These are phyloP conservation scores for Syncephalastrum racemosum DNA, from an alignment of 371 early-diverging fungal genomes.

Conservation along the genomic window DNA sequence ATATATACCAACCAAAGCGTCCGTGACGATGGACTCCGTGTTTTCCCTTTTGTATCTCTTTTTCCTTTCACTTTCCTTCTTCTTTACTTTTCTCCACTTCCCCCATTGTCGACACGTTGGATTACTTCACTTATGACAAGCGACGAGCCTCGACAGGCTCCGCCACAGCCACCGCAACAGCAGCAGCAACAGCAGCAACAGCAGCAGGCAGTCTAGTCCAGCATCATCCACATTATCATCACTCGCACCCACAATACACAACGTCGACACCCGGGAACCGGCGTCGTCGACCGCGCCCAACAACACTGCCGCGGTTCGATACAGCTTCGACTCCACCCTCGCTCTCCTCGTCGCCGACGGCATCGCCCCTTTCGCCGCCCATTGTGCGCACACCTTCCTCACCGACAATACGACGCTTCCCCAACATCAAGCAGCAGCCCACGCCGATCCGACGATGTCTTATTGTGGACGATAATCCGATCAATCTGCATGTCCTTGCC, in stretches of 20 bases:
- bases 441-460: too few relatives aligned
- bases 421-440: neutral
- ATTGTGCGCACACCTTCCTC: conserved; percentile 4
- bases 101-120: conserved; percentile 9
- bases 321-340: neutral
- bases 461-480: conserved; percentile 59
- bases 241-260: neutral
- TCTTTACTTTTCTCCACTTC: conserved; percentile 3
- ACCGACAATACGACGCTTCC: conserved; percentile 8
- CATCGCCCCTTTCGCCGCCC: conserved; percentile 6
- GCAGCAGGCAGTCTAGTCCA: conserved; percentile 3
- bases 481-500: conserved; percentile 57
- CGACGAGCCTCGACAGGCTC: conserved; percentile 13
- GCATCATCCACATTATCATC: conserved; percentile 6
- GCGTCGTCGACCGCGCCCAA: conserved; percentile 4
- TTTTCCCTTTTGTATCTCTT: conserved; percentile 3
- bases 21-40: neutral
- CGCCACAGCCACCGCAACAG: conserved; percentile 5
- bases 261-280: neutral
- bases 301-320: conserved; percentile 1
- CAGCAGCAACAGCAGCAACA: conserved; percentile 8
- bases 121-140: conserved; percentile 12
- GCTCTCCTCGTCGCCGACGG: conserved; percentile 1
- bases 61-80: neutral
- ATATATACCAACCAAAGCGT: too few relatives aligned